Conservation (phyloP, 768 basidiomycete genomes). For the Trametes coccinea region DNA sequence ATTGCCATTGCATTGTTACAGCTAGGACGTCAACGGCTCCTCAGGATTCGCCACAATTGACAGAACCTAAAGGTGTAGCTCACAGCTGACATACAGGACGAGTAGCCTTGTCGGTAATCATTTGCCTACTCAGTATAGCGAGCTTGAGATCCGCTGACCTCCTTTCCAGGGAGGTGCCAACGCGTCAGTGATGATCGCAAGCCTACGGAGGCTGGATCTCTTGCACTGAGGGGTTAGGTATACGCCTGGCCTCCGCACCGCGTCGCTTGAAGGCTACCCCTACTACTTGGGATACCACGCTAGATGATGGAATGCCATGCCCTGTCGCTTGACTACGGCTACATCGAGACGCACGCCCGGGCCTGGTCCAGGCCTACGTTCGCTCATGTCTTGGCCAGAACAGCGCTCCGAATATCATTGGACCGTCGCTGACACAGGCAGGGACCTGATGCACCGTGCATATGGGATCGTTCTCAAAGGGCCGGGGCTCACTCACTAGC, state of each 20-base stretch:
- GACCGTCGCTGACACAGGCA: neutral
- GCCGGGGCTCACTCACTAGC: neutral
- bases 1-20: neutral
- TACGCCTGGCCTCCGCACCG: neutral
- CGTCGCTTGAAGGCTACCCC: neutral
- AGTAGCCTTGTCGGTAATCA: neutral
- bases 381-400: neutral
- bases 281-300: neutral
- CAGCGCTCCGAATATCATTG: neutral
- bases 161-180: constrained; percentile 1
- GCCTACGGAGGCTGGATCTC: neutral
- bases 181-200: neutral
- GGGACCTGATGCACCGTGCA: neutral
- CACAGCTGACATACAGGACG: neutral
- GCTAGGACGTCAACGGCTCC: neutral
- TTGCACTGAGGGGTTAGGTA: neutral
- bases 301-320: neutral
- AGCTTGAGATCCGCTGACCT: constrained; percentile 6
- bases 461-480: neutral
- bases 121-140: neutral
- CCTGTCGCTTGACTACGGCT: neutral
- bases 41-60: neutral
- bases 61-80: neutral
- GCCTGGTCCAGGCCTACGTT: neutral
- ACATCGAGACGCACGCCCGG: neutral